Evolutionary conservation across 1,284 basidiomycete species (phyloP).

Genomic region (Rhodotorula sp.): DNA sequence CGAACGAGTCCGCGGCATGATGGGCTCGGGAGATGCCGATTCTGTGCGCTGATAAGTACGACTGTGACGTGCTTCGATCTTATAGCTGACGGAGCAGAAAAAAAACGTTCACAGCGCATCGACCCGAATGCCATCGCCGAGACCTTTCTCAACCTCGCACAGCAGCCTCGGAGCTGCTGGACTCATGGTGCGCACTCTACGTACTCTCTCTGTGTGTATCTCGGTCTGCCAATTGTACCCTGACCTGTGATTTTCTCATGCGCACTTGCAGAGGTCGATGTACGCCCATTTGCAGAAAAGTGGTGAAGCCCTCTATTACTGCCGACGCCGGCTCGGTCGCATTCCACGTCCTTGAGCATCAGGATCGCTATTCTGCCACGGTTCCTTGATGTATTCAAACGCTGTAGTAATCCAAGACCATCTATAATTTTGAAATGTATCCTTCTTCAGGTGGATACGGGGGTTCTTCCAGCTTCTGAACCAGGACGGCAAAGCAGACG

Average conservation of each 20-base stretch:
- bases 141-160: constrained; percentile 47
- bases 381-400: too few relatives aligned
- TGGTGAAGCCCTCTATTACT: not conserved
- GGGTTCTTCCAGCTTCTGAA: too few relatives aligned
- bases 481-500: too few relatives aligned
- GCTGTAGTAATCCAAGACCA: too few relatives aligned
- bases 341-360: too few relatives aligned
- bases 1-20: constrained; percentile 17
- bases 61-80: not conserved
- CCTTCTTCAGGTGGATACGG: too few relatives aligned
- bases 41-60: not conserved
- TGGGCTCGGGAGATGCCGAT: constrained; percentile 7
- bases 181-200: constrained; percentile 20
- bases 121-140: constrained; percentile 33
- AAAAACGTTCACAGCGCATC: constrained; percentile 7
- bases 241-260: not conserved
- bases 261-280: constrained; percentile 28
- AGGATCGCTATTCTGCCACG: too few relatives aligned
- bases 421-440: too few relatives aligned
- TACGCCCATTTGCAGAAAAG: constrained; percentile 25
- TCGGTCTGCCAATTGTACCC: too few relatives aligned
- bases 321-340: too few relatives aligned
- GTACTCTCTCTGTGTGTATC: too few relatives aligned
- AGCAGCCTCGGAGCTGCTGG: constrained; percentile 48
- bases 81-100: not conserved